Evolutionary conservation across 2,329 filamentous ascomycete genomes (phyloP), one percentile per base, ranked within the genome.

Genomic region (Neonectria coccinea): DNA sequence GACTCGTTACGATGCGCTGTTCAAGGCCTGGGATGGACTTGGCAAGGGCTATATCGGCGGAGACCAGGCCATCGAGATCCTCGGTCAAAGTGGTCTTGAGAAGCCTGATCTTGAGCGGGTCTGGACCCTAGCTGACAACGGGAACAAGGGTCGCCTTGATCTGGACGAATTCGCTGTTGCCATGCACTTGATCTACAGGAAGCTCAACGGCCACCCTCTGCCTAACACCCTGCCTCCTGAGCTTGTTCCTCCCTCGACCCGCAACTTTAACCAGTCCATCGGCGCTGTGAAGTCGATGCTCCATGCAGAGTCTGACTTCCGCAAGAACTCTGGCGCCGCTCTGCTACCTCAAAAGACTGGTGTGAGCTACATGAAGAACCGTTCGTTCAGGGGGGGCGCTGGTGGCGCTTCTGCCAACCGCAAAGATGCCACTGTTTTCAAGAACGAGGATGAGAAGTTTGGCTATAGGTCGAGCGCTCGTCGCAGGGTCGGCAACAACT

Each of bases 121-220:
- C 55, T 99, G 96, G 96, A 98, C 96, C 10, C 83, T 99, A 63
- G 91, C 95, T 3, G 96, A 99, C 77, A 91, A 94, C 33, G 91
- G 94, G 68, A 97, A 99, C 79, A 96, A 96, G 78, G 96, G 96
- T 18, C 91, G 94, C 60, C 86, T 99, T 31, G 94, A 99, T 74
- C 88, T 98, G 74, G 96, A 99, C 77, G 96, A 99, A 76, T 99
- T 99, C 76, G 94, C 96, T 9, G 95, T 99, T 56, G 94, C 94
- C 10, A 99, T 99, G 96, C 96, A 99, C 85, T 83, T 99, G 80
- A 99, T 99, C 74, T 99, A 99, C 82, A 88, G 96, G 73, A 97
- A 97, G 77, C 86, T 99, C 57, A 98, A 99, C 74, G 95, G 95
- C 39, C 98, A 98, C 75, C 94, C 95, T 1, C 86, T 98, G 33